Evolutionary conservation across 176 grass and related monocot genomes (phyloP), one percentile per base, ranked within the genome.

Genomic region (Phragmites australis): DNA sequence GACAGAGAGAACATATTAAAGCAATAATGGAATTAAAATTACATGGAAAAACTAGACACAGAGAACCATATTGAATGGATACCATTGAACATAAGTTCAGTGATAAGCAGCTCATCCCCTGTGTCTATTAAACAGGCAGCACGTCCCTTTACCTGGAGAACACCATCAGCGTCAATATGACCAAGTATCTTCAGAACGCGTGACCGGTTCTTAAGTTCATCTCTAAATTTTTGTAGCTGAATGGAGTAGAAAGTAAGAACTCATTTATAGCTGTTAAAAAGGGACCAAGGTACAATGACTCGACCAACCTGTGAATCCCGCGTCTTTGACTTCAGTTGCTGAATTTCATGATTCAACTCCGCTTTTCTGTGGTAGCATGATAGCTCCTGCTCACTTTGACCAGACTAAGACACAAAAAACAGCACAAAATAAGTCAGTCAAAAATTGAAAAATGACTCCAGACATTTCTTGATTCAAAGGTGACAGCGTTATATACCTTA

Each of bases 81-180:
- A 92, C 96, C 96, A 72, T 99, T 95, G 87, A 99, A 99, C 96
- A 99, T 99, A 83, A 99, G 86, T 81, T 99, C 96, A 42, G 96
- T 99, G 70, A 99, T 91, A 86, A 99, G 96, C 53, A 99, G 80
- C 29, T 99, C 96, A 87, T 99, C 96, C 25, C 90, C 92, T 25
- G 96, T 99, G 77, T 99, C 96, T 77, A 99, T 99, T 70, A 99
- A 93, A 87, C 96, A 99, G 30, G 96, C 92, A 78, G 96, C 92
- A 65, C 92, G 96, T 5, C 96, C 96, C 72, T 99, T 99, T 46
- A 99, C 79, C 63, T 99, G 92, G 70, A 99, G 86, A 89, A 99
- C 90, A 86, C 90, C 88, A 89, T 99, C 96, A 61, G 85, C 78
- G 59, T 99, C 90, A 85, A 99, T 93, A 80, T 99, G 96, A 64